These are phyloP conservation scores for Sporothrix inflata DNA, from an alignment of 2,329 filamentous ascomycete genomes.

Conservation along the genomic window DNA sequence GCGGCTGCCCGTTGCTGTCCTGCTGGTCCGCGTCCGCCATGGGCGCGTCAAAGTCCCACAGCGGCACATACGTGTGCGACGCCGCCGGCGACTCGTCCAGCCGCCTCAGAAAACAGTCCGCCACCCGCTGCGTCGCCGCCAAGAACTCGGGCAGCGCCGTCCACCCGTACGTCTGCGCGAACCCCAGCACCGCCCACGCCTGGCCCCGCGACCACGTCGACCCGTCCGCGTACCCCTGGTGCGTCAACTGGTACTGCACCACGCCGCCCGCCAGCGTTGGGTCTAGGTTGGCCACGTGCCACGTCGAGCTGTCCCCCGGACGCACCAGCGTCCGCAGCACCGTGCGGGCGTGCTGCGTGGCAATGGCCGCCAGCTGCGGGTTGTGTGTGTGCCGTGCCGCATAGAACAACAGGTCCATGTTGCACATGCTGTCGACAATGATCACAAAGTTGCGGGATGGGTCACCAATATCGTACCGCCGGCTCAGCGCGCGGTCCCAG, in stretches of 20 bases:
- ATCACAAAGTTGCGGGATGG: constrained; percentile 44
- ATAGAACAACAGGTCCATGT: constrained; percentile 46
- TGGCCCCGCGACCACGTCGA: constrained; percentile 58
- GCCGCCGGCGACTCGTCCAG: constrained; percentile 40
- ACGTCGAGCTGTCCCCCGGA: constrained; percentile 44
- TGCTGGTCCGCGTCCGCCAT: constrained; percentile 13
- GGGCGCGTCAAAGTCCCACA: constrained; percentile 36
- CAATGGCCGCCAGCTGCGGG: constrained; percentile 37
- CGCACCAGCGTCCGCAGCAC: constrained; percentile 48
- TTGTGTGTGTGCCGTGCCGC: constrained; percentile 41
- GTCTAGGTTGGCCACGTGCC: constrained; percentile 55
- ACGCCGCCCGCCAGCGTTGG: constrained; percentile 44
- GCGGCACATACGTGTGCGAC: constrained; percentile 36
- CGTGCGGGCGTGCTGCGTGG: constrained; percentile 47
- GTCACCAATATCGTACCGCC: constrained; percentile 41
- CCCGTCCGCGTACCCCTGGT: constrained; percentile 50
- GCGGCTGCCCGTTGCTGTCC: constrained; percentile 26
- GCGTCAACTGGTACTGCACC: constrained; percentile 51
- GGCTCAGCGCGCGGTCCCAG: constrained; percentile 48
- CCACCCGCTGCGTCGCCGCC: constrained; percentile 48
- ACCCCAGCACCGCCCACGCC: constrained; percentile 56
- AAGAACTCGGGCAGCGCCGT: constrained; percentile 50
- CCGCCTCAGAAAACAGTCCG: constrained; percentile 53
- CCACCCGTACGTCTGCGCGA: constrained; percentile 54
- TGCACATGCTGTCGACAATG: constrained; percentile 50